Percentiles rank a stretch among this genome's conserved stretches.
Evolutionary conservation across 2,329 filamentous ascomycete genomes (phyloP).

Genomic region (Phialophora chinensis): DNA sequence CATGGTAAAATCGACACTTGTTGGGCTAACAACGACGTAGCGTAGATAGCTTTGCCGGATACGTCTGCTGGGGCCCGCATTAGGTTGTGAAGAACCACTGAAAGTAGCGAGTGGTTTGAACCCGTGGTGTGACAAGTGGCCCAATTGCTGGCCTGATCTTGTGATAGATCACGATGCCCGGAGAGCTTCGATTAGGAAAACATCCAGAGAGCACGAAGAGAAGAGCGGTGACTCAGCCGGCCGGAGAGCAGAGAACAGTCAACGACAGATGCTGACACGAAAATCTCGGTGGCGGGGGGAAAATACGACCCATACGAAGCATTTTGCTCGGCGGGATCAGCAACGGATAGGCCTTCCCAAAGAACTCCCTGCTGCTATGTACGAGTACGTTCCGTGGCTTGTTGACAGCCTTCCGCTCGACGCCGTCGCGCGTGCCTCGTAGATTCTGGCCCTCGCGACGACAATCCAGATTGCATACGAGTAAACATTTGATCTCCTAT

Average conservation of each 20-base stretch:
- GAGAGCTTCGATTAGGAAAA: not conserved
- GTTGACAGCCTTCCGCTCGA: not conserved
- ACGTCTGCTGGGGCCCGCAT: not conserved
- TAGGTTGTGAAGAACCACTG: not conserved
- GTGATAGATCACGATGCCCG: not conserved
- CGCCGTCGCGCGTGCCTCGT: not conserved
- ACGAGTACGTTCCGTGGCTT: too few relatives aligned
- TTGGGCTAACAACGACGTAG: not conserved
- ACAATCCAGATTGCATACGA: not conserved
- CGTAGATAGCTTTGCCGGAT: not conserved
- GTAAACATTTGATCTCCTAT: not conserved
- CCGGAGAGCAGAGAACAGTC: not conserved
- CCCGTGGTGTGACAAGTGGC: conserved; percentile 8
- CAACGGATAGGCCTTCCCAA: conserved; percentile 1
- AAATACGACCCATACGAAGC: not conserved
- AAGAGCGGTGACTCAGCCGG: not conserved
- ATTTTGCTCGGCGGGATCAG: not conserved
- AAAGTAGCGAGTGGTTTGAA: not conserved
- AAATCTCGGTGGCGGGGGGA: not conserved
- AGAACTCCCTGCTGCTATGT: not conserved
- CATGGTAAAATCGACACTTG: not conserved
- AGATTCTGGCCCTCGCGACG: not conserved
- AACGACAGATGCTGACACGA: not conserved
- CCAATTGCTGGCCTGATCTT: not conserved
- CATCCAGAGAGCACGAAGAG: not conserved